These are phyloP conservation scores for Emmonsia crescens DNA, from an alignment of 2,329 filamentous ascomycete species.

Conservation along the genomic window DNA sequence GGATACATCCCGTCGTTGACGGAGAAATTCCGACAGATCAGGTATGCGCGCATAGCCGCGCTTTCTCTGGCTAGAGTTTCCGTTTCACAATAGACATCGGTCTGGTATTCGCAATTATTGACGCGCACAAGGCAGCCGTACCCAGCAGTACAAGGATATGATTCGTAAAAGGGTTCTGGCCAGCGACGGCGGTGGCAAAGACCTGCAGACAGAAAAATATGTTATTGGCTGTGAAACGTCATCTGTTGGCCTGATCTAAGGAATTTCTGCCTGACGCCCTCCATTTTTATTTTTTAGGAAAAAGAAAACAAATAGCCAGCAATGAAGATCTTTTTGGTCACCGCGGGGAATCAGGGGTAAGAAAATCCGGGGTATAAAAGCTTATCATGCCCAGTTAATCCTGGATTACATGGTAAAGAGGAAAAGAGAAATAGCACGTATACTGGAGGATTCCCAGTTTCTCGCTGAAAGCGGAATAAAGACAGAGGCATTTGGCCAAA, in stretches of 20 bases:
- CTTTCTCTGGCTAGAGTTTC: slow-evolving; percentile 80
- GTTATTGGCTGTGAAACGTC: slow-evolving; percentile 27
- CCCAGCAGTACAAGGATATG: slow-evolving; percentile 60
- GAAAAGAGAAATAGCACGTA: not conserved
- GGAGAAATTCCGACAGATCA: slow-evolving; percentile 95
- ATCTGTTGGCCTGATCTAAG: not conserved
- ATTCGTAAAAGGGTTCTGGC: slow-evolving; percentile 82
- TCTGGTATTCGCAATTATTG: slow-evolving; percentile 94
- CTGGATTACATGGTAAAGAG: not conserved
- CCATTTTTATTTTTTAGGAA: not conserved
- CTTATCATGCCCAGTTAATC: not conserved
- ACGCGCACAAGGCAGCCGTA: slow-evolving; percentile 87
- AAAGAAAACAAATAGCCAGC: slow-evolving; percentile 3
- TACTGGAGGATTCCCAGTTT: not conserved
- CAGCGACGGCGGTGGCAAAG: slow-evolving; percentile 91
- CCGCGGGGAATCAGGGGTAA: not conserved
- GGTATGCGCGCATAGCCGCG: slow-evolving; percentile 89
- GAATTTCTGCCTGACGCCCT: not conserved
- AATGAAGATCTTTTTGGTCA: not conserved
- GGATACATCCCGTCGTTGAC: slow-evolving; percentile 86
- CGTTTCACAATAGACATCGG: slow-evolving; percentile 72
- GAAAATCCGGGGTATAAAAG: slow-evolving; percentile 5
- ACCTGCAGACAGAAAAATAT: slow-evolving; percentile 44
- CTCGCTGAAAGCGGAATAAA: not conserved
- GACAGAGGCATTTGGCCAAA: not conserved